Evolutionary conservation across 768 basidiomycete species (phyloP).

Genomic region (Leccinum sublutescens): DNA sequence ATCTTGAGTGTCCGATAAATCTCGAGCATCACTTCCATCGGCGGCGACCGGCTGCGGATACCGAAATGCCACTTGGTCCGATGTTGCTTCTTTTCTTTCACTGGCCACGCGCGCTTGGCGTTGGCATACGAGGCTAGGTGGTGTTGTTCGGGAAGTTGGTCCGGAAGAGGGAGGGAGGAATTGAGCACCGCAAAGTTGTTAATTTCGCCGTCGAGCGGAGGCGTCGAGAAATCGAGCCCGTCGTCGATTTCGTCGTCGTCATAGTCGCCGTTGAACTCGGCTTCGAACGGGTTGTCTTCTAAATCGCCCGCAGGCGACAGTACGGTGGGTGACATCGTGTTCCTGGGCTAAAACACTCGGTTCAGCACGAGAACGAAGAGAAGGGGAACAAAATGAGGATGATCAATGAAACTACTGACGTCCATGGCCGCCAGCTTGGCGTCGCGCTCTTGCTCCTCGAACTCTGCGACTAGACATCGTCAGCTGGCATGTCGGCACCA

Average conservation of each 20-base stretch:
- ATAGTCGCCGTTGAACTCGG: constrained; percentile 51
- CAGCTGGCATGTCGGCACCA: constrained; percentile 8
- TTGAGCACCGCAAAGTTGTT: constrained; percentile 87
- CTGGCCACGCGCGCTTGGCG: constrained; percentile 41
- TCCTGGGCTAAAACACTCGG: constrained; percentile 56
- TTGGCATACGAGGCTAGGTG: constrained; percentile 69
- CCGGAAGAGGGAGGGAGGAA: constrained; percentile 79
- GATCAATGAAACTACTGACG: constrained; percentile 43
- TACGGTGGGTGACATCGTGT: constrained; percentile 62
- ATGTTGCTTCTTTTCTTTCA: constrained; percentile 67
- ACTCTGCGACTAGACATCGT: constrained; percentile 57
- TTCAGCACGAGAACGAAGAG: background rate
- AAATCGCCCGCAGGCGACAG: constrained; percentile 63
- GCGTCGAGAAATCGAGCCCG: constrained; percentile 48
- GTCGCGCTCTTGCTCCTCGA: constrained; percentile 84
- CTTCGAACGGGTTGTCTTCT: constrained; percentile 80
- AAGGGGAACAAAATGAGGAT: background rate
- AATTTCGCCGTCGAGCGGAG: constrained; percentile 34
- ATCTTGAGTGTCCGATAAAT: constrained; percentile 91
- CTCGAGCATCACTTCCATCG: constrained; percentile 99
- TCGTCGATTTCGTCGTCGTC: constrained; percentile 59
- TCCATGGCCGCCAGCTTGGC: constrained; percentile 78
- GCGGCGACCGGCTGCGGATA: constrained; percentile 89
- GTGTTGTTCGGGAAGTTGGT: constrained; percentile 58
- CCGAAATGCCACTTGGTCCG: constrained; percentile 98